phyloP scores from a whole-genome alignment of 108 stramenopile genomes.

The Chaetoceros tenuissimus region DNA sequence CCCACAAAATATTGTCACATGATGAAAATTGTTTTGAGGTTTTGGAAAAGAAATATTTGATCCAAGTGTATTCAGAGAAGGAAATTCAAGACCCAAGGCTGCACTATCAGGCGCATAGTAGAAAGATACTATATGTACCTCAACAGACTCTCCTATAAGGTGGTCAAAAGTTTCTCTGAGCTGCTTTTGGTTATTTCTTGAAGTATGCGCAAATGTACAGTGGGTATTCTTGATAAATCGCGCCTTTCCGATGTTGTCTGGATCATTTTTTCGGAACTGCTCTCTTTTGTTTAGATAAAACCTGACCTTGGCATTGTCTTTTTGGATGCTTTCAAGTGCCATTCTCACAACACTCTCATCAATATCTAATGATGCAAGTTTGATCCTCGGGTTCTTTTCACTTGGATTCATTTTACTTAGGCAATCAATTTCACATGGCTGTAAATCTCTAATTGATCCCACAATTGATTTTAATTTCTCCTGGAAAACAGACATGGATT shows the following conservation, averaged over 20 bases:
- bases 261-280: not conserved
- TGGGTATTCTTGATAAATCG: constrained; percentile 34
- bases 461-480: constrained; percentile 15
- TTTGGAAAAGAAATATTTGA: constrained; percentile 19
- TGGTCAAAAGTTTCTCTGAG: constrained; percentile 19
- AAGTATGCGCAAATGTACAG: constrained; percentile 51
- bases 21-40: constrained; percentile 49
- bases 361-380: constrained; percentile 47
- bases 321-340: constrained; percentile 6
- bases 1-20: constrained; percentile 69
- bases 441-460: constrained; percentile 17
- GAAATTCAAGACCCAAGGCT: constrained; percentile 44
- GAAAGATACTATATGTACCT: constrained; percentile 19
- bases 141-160: constrained; percentile 17
- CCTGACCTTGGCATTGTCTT: not conserved
- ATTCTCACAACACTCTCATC: constrained; percentile 13
- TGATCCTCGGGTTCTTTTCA: constrained; percentile 11
- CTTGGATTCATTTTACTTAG: not conserved
- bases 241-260: not conserved
- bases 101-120: constrained; percentile 35
- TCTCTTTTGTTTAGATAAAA: not conserved
- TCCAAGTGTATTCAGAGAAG: constrained; percentile 4
- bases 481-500: constrained; percentile 13
- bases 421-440: constrained; percentile 10
- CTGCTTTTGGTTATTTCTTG: constrained; percentile 18